phyloP scores from a whole-genome alignment of 2,329 filamentous ascomycete genomes.

The Cryoendolithus antarcticus region DNA sequence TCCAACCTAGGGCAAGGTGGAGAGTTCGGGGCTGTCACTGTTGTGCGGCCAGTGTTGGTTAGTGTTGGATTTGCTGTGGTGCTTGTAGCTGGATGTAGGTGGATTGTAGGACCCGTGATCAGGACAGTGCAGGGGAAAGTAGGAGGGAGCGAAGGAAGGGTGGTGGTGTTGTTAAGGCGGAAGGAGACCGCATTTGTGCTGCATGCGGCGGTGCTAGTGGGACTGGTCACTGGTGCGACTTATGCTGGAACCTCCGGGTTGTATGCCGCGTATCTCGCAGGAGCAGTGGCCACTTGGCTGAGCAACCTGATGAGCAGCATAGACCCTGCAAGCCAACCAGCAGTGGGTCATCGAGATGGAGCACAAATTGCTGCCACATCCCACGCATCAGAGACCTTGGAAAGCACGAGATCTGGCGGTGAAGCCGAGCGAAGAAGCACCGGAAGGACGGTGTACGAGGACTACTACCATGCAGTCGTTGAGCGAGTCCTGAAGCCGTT shows the following conservation, averaged over 20 bases:
- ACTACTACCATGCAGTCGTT: slow-evolving; percentile 33
- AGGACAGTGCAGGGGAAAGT: slow-evolving; percentile 1
- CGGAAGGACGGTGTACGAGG: slow-evolving; percentile 2
- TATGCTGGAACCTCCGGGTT: slow-evolving; percentile 20
- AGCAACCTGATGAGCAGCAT: too few relatives aligned
- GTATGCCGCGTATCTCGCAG: slow-evolving; percentile 22
- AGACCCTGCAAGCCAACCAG: slow-evolving; percentile 12
- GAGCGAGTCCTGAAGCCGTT: slow-evolving; percentile 24
- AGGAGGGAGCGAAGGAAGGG: not conserved
- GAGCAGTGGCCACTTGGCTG: slow-evolving; percentile 18
- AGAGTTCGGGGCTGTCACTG: slow-evolving; percentile 6
- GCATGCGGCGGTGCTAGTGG: slow-evolving; percentile 19
- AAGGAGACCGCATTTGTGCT: slow-evolving; percentile 17
- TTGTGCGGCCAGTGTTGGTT: slow-evolving; percentile 19
- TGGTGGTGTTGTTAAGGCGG: slow-evolving; percentile 12
- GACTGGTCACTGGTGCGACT: slow-evolving; percentile 19
- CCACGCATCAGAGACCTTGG: not conserved
- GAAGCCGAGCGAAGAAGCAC: slow-evolving; percentile 8
- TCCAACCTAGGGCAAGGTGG: slow-evolving; percentile 14
- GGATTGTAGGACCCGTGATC: slow-evolving; percentile 24
- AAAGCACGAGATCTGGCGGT: slow-evolving; percentile 15
- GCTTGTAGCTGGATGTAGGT: slow-evolving; percentile 20
- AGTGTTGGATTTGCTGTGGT: slow-evolving; percentile 13
- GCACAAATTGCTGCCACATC: too few relatives aligned
- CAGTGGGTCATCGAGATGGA: too few relatives aligned